A percentile compares a stretch with the other conserved stretches of the same genome.
Evolutionary conservation across 2,329 filamentous ascomycete genomes (phyloP).

Genomic region (Colletotrichum sp.): DNA sequence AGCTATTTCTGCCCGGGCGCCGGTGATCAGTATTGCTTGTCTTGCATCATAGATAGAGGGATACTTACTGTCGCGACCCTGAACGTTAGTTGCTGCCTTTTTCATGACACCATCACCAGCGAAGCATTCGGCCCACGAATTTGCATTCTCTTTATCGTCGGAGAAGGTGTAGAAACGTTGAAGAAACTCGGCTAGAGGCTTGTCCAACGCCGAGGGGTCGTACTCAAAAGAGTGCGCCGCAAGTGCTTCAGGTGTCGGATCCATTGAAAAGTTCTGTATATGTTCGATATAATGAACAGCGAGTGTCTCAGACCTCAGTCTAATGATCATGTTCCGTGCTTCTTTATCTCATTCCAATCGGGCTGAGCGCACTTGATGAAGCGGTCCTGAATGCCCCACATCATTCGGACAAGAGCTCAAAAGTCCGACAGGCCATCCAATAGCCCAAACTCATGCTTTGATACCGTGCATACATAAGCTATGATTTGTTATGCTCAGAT

Average conservation of each 20-base stretch:
- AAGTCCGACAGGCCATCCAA: not conserved
- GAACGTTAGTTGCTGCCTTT: not conserved
- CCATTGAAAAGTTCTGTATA: not conserved
- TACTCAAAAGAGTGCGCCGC: not conserved
- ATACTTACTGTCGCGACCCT: not conserved
- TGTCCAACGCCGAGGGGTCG: not conserved
- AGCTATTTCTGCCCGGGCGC: not conserved
- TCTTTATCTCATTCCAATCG: not conserved
- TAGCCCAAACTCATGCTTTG: not conserved
- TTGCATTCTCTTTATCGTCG: not conserved
- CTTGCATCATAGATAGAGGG: not conserved
- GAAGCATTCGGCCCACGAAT: not conserved
- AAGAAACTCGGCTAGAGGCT: not conserved
- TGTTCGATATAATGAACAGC: not conserved
- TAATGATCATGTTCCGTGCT: not conserved
- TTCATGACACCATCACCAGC: not conserved
- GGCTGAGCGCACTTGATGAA: not conserved
- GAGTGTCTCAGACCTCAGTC: not conserved
- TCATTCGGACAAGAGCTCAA: not conserved
- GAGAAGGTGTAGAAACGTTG: not conserved
- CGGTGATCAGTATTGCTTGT: not conserved
- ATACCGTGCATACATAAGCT: not conserved
- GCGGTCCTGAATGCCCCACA: not conserved
- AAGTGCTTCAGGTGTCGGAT: not conserved
- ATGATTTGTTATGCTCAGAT: not conserved